Conservation (phyloP, 257 asterid genomes). For the Gentiana macrophylla region DNA sequence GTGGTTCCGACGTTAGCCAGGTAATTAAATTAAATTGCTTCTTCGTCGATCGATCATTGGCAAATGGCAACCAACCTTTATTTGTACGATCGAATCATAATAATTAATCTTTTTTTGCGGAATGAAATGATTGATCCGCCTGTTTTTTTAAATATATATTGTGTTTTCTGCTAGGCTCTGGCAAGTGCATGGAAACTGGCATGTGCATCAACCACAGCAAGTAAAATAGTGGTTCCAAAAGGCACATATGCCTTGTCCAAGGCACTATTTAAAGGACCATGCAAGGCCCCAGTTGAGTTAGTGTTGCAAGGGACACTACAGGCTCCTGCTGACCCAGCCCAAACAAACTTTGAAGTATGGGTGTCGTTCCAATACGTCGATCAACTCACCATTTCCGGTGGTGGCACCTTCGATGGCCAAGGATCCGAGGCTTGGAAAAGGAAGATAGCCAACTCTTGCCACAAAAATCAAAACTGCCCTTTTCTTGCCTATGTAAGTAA, state of each 20-base stretch:
- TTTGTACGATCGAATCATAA: no score
- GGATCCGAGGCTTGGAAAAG: conserved; percentile 30
- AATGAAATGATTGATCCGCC: no score
- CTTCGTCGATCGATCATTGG: no score
- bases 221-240: conserved; percentile 19
- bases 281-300: conserved; percentile 25
- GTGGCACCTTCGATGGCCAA: conserved; percentile 37
- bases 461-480: conserved; percentile 13
- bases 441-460: conserved; percentile 26
- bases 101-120: no score
- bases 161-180: conserved; percentile 21
- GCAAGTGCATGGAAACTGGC: conserved; percentile 32
- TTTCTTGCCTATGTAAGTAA: conserved; percentile 21
- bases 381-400: conserved; percentile 31
- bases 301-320: conserved; percentile 25
- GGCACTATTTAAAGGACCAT: conserved; percentile 17
- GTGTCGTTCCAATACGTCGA: conserved; percentile 27
- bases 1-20: conserved; percentile 13
- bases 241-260: conserved; percentile 22
- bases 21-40: conserved; percentile 2
- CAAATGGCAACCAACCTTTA: no score
- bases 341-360: background rate
- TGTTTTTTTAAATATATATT: no score
- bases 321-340: conserved; percentile 20
- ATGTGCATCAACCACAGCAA: conserved; percentile 11